These are phyloP conservation scores for Populus pruinosa DNA, from an alignment of 345 rosid genomes.

Conservation along the genomic window DNA sequence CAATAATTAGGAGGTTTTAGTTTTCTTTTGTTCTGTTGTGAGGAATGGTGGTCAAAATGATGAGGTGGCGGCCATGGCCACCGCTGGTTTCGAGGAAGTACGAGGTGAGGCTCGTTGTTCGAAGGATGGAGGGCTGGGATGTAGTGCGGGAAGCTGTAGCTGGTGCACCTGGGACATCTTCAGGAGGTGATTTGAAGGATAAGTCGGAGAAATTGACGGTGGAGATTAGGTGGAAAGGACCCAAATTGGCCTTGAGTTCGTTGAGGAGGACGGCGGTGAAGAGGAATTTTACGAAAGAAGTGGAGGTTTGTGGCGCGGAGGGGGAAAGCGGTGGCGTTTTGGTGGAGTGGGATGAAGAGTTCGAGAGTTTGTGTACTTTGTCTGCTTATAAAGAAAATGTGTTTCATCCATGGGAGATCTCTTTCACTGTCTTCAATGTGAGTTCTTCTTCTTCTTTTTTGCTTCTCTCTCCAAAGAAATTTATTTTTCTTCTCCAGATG, in stretches of 20 bases:
- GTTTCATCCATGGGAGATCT: slow-evolving; percentile 94
- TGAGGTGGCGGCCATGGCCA: slow-evolving; percentile 97
- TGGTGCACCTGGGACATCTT: not conserved
- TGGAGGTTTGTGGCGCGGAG: slow-evolving; percentile 26
- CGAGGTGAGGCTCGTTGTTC: slow-evolving; percentile 62
- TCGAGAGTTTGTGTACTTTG: slow-evolving; percentile 61
- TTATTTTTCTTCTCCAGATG: not conserved
- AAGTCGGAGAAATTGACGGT: slow-evolving; percentile 49
- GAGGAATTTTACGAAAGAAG: slow-evolving; percentile 80
- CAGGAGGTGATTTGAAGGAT: slow-evolving; percentile 19
- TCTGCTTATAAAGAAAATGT: slow-evolving; percentile 65
- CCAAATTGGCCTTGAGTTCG: slow-evolving; percentile 72
- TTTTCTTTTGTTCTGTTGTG: slow-evolving; percentile 5
- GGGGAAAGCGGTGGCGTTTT: slow-evolving; percentile 43
- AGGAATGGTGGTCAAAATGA: slow-evolving; percentile 93
- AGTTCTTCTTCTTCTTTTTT: slow-evolving; percentile 16
- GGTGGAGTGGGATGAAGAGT: slow-evolving; percentile 74
- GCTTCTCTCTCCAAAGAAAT: not conserved
- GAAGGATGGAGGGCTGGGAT: slow-evolving; percentile 82
- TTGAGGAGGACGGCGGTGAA: slow-evolving; percentile 62
- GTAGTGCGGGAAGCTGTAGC: slow-evolving; percentile 38
- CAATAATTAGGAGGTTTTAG: not conserved
- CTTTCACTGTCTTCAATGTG: slow-evolving; percentile 80
- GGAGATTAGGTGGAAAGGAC: slow-evolving; percentile 96
- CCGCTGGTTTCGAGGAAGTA: slow-evolving; percentile 68